Conservation (phyloP, 2,329 filamentous ascomycete genomes). For the Leptoxyphium fumago region DNA sequence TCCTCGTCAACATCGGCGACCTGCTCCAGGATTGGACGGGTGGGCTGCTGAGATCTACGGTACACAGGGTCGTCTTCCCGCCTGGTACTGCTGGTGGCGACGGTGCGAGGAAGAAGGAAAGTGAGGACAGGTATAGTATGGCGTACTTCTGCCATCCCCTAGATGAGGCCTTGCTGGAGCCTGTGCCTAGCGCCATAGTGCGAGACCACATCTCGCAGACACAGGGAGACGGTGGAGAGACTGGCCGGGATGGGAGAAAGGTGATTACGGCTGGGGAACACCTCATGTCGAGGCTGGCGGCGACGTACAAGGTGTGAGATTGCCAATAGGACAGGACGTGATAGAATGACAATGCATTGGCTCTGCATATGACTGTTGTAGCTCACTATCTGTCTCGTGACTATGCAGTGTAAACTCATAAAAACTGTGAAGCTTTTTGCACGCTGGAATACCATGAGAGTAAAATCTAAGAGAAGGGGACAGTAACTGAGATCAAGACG, state of each 20-base stretch:
- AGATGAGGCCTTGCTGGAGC: slow-evolving; percentile 38
- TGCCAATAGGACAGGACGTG: neutral
- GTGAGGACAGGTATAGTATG: slow-evolving; percentile 38
- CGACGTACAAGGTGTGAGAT: slow-evolving; percentile 37
- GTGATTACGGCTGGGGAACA: slow-evolving; percentile 44
- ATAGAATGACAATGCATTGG: too few species aligned
- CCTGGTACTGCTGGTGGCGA: slow-evolving; percentile 1
- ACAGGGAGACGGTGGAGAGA: slow-evolving; percentile 7
- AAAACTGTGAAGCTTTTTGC: too few species aligned
- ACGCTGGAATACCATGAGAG: too few species aligned
- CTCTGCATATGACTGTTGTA: too few species aligned
- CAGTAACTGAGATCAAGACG: too few species aligned
- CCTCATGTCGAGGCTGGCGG: slow-evolving; percentile 40
- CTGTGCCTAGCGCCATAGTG: slow-evolving; percentile 40
- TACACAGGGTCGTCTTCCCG: slow-evolving; percentile 75
- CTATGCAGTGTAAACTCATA: too few species aligned
- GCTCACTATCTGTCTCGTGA: too few species aligned
- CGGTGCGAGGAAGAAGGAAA: slow-evolving; percentile 22
- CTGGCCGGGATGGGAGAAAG: slow-evolving; percentile 25
- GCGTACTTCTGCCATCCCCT: slow-evolving; percentile 50
- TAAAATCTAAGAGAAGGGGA: too few species aligned
- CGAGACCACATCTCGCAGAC: slow-evolving; percentile 20
- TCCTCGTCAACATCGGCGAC: slow-evolving; percentile 58
- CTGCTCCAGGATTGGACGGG: slow-evolving; percentile 77
- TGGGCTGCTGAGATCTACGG: slow-evolving; percentile 70